Conservation (phyloP, 2,329 filamentous ascomycete species). For the Phaeosphaeriaceae sp. region DNA sequence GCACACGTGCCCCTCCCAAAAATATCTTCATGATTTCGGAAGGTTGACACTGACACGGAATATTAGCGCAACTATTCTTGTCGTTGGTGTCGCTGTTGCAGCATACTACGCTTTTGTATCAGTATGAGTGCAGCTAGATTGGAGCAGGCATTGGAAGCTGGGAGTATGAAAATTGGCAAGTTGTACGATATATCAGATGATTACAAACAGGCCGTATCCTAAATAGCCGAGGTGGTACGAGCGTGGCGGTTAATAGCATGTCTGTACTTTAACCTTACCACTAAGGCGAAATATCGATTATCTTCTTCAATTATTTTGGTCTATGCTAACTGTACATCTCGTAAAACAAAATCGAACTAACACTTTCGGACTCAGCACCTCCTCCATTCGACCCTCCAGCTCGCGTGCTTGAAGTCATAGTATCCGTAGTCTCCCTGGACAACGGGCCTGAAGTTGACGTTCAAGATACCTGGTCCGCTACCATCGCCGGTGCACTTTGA, state of each 20-base stretch:
- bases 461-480: conserved; percentile 38
- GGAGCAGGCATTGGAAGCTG: neutral
- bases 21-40: no score
- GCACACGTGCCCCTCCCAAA: no score
- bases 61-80: neutral
- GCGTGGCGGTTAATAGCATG: no score
- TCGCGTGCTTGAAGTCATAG: conserved; percentile 38
- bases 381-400: conserved; percentile 37
- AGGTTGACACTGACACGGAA: neutral
- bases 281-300: neutral
- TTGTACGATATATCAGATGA: no score
- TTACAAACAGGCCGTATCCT: no score
- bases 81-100: neutral
- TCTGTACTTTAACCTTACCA: neutral
- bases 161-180: no score
- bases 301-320: neutral
- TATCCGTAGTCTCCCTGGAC: conserved; percentile 32
- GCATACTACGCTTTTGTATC: neutral
- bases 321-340: conserved; percentile 1
- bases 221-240: no score
- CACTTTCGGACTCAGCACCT: conserved; percentile 19
- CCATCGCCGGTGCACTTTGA: conserved; percentile 36
- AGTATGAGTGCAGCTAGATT: neutral
- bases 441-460: conserved; percentile 39
- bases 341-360: neutral